These are phyloP conservation scores for Nadsonia starkeyi-henricii DNA, from an alignment of 1,139 yeast species.

Conservation along the genomic window DNA sequence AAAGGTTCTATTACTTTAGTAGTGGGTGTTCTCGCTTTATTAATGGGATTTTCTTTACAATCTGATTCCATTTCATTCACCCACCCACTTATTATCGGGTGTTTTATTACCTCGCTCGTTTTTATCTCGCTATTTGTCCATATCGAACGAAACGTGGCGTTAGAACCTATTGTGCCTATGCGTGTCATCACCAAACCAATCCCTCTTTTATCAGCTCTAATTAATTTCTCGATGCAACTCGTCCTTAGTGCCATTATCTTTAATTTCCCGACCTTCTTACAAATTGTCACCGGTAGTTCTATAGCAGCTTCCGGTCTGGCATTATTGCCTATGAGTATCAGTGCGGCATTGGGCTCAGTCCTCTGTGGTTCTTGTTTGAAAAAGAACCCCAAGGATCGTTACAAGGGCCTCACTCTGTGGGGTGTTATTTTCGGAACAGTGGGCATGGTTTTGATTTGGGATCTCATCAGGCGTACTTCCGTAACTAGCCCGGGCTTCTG, in stretches of 20 bases:
- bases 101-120: conserved; percentile 17
- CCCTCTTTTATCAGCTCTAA: conserved; percentile 4
- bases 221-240: conserved; percentile 2
- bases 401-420: neutral
- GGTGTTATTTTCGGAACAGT: neutral
- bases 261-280: conserved; percentile 5
- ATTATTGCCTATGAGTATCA: conserved; percentile 3
- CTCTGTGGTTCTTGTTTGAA: conserved; percentile 2
- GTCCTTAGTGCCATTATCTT: neutral
- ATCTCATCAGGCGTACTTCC: neutral
- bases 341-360: conserved; percentile 3
- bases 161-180: conserved; percentile 58
- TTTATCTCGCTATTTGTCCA: conserved; percentile 29
- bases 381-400: conserved; percentile 2
- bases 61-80: conserved; percentile 36
- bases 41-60: conserved; percentile 60
- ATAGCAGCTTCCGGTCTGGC: conserved; percentile 1
- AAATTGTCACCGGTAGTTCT: conserved; percentile 2
- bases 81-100: conserved; percentile 23
- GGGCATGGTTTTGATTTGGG: neutral
- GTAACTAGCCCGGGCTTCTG: neutral
- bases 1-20: conserved; percentile 54
- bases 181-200: conserved; percentile 9
- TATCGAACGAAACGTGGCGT: conserved; percentile 38
- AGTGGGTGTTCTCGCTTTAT: conserved; percentile 33